phyloP scores from a whole-genome alignment of 2,329 filamentous ascomycete species.

The Stemphylium vesicarium region DNA sequence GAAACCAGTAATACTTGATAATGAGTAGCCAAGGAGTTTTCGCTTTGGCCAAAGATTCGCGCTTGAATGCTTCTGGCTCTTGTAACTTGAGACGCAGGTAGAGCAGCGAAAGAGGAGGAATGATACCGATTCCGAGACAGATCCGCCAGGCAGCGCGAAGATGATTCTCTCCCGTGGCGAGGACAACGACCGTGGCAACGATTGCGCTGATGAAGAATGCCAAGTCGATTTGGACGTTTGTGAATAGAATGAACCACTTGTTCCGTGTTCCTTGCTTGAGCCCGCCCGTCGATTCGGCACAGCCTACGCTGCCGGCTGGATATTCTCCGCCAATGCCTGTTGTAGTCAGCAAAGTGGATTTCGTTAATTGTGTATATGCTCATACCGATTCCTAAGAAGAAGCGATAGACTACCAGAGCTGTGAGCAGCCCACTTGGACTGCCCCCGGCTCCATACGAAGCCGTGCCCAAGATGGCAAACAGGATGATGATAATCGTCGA shows the following conservation, averaged over 20 bases:
- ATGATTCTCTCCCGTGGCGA: conserved; percentile 62
- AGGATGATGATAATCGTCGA: conserved; percentile 85
- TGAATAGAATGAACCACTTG: conserved; percentile 82
- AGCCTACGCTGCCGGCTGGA: conserved; percentile 81
- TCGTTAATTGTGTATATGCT: background rate
- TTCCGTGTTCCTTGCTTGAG: conserved; percentile 82
- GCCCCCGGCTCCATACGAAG: conserved; percentile 75
- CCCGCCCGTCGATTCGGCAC: conserved; percentile 83
- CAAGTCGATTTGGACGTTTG: conserved; percentile 84
- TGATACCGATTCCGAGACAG: conserved; percentile 65
- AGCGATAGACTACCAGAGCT: conserved; percentile 80
- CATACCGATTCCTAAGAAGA: conserved; percentile 68
- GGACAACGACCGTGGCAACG: conserved; percentile 71
- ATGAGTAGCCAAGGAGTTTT: conserved; percentile 53
- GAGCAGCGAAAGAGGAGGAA: conserved; percentile 60
- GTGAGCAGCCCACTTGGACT: conserved; percentile 75
- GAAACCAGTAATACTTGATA: conserved; percentile 62
- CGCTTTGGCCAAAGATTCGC: conserved; percentile 55
- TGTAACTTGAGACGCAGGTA: conserved; percentile 64
- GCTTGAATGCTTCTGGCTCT: conserved; percentile 61
- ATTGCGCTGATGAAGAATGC: conserved; percentile 84
- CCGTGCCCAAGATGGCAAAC: conserved; percentile 80
- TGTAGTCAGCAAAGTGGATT: background rate
- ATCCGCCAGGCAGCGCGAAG: conserved; percentile 81
- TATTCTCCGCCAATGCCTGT: conserved; percentile 79